Evolutionary conservation across 139 green algal species (phyloP), one percentile per base, ranked within the genome.

Genomic region (Volvox reticuliferus): DNA sequence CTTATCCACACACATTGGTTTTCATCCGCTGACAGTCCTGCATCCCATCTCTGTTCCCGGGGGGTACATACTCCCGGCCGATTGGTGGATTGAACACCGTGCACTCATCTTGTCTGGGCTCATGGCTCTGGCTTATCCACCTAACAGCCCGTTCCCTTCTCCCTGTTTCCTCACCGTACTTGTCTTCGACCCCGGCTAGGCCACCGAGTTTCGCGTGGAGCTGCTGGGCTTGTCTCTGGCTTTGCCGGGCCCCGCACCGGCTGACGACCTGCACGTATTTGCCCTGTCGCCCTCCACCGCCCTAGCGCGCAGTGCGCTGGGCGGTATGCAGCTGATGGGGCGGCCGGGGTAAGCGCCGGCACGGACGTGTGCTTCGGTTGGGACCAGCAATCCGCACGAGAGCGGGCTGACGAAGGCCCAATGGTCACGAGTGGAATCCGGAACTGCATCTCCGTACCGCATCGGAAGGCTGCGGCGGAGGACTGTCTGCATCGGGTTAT

Each of bases 261-360:
- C 62, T 67, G 76, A 87, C 18, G 81, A 87, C n/a, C 81, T 87
- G 62, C 61, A 36, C 21, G 62, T 87, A 36, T 88, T 79, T 28
- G 82, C 82, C 28, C 1, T 36, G 13, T 36, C 65, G 22, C 22
- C 65, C 19, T 37, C 24, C 30, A 88, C 68, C 65, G 82, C 65
- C 21, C 82, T 87, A 63, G 82, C 82, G 2, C 65, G 82, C 22
- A 79, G 65, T 67, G 6, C 82, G 6, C 24, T 33, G 33, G 82
- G 82, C 20, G 82, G 65, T 24, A 79, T 88, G 22, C 35, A 35
- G 65, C 82, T 88, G 14, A 79, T 88, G 82, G 21, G 65, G 1
- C 65, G 65, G 2, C 82, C 82, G 1, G 33, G 75, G 30, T 87
- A 30, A 86, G 17, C 13, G 78, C 12, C 32, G 32, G 71, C 71